phyloP scores from a whole-genome alignment of 495 filamentous ascomycete genomes.

The Lophium mytilinum region DNA sequence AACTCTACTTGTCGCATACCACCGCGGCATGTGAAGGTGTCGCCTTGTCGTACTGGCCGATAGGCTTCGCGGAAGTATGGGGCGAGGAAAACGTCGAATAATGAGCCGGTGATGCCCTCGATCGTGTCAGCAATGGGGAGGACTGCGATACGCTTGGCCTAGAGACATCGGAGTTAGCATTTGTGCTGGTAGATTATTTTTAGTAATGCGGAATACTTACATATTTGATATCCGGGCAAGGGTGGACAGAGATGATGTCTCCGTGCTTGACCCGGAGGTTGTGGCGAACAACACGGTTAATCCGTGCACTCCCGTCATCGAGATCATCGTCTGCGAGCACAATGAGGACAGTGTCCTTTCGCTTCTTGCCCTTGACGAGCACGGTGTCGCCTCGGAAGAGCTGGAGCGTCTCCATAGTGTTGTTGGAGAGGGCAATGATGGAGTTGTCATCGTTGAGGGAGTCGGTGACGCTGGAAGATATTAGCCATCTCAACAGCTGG shows the following conservation, averaged over 20 bases:
- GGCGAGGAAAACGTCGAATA: constrained; percentile 98
- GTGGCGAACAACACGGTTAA: constrained; percentile 96
- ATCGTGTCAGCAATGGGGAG: constrained; percentile 97
- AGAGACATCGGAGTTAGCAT: constrained; percentile 21
- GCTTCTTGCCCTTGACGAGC: constrained; percentile 97
- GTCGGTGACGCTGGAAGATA: constrained; percentile 77
- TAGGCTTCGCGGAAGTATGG: constrained; percentile 99
- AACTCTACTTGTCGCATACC: constrained; percentile 99
- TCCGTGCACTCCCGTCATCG: constrained; percentile 89
- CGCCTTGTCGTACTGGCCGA: constrained; percentile 89
- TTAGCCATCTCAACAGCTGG: not conserved
- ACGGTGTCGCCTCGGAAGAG: constrained; percentile 98
- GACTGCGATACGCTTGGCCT: constrained; percentile 98
- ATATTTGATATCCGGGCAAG: constrained; percentile 99
- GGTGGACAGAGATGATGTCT: constrained; percentile 91
- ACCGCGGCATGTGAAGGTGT: constrained; percentile 92
- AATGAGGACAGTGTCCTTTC: constrained; percentile 97
- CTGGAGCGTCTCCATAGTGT: constrained; percentile 97
- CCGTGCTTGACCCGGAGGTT: constrained; percentile 98
- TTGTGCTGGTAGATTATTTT: not conserved
- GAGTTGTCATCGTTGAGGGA: constrained; percentile 99
- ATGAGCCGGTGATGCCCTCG: constrained; percentile 90
- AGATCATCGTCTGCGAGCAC: constrained; percentile 96
- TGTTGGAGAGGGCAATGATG: constrained; percentile 94
- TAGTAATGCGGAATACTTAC: constrained; percentile 44